Evolutionary conservation across 2,329 filamentous ascomycete species (phyloP), one percentile per base, ranked within the genome.

Genomic region (Elsinoe batatas): DNA sequence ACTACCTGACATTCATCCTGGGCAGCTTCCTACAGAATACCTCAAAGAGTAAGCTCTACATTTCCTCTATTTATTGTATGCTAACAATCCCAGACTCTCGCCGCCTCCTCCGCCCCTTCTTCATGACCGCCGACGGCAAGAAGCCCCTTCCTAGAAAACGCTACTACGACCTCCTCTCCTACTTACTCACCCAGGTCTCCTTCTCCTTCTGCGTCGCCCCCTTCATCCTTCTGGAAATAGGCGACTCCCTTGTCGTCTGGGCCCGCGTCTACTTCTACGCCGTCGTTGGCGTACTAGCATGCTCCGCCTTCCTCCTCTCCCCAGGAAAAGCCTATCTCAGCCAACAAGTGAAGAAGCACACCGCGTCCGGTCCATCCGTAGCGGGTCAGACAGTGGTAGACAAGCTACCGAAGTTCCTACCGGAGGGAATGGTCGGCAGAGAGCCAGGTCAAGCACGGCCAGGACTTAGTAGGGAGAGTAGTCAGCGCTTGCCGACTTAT

Each of bases 11-110:
- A 4, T 98, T 98, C 65, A 74, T 97, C 38, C 78, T 97, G 6
- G 93, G 88, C 1, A 90, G 89, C 59, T 87, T 98, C 62, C 80
- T 96, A 30, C 93, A 98, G 68, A 96, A 90, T 1, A 85, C 85
- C 15, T 91, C 93, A 56, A 98, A 98, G 76, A 90, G 91, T 96
- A 76, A 69, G 85, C 78, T 18, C 20, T 5, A 10, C 26, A 20
- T 3, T n/a, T 11, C 42, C 20, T 53, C 7, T 30, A 50, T 5
- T 55, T 17, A 26, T 18, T 56, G 35, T 40, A 59, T 43, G 62
- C 49, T 11, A 32, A 3, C 15, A 0, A 2, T 58, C 17, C 33
- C 15, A 96, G 91, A 96, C 67, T 88, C 86, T 70, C 90, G 93
- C 54, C 88, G 93, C 54, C 80, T 91, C 65, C 72, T 97, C 58